Percentiles rank a stretch among this genome's conserved stretches.
phyloP scores from a whole-genome alignment of 306 rosid species.

The Ammopiptanthus mongolicus region DNA sequence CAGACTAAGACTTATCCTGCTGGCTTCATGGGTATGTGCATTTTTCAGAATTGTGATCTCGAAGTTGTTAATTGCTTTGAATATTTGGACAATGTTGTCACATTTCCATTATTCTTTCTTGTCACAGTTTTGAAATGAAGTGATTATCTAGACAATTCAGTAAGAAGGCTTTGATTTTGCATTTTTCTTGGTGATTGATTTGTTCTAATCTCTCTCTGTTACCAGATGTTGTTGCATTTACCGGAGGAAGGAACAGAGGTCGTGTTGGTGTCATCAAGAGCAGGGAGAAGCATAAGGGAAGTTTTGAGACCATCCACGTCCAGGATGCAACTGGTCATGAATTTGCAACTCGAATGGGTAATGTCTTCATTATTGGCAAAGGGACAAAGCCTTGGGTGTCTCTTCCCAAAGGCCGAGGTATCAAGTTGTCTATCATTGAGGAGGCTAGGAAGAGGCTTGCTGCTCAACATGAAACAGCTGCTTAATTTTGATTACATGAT shows the following conservation, averaged over 20 bases:
- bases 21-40: slow-evolving; percentile 51
- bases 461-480: slow-evolving; percentile 32
- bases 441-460: slow-evolving; percentile 66
- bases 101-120: not conserved
- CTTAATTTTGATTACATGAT: slow-evolving; percentile 12
- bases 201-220: not conserved
- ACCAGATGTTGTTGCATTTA: slow-evolving; percentile 35
- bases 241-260: slow-evolving; percentile 72
- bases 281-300: slow-evolving; percentile 73
- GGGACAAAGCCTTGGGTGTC: slow-evolving; percentile 61
- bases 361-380: slow-evolving; percentile 57
- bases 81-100: not conserved
- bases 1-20: slow-evolving; percentile 49
- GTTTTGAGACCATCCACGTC: slow-evolving; percentile 57
- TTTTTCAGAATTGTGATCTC: not conserved
- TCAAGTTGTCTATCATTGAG: slow-evolving; percentile 66
- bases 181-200: slow-evolving; percentile 7
- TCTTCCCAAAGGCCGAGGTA: slow-evolving; percentile 66
- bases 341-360: slow-evolving; percentile 56
- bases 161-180: not conserved
- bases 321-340: slow-evolving; percentile 72
- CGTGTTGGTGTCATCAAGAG: slow-evolving; percentile 72
- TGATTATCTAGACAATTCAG: not conserved
- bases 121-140: not conserved
- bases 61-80: not conserved